Evolutionary conservation across 2,329 filamentous ascomycete genomes (phyloP).

Genomic region (Botrytis pseudocinerea): DNA sequence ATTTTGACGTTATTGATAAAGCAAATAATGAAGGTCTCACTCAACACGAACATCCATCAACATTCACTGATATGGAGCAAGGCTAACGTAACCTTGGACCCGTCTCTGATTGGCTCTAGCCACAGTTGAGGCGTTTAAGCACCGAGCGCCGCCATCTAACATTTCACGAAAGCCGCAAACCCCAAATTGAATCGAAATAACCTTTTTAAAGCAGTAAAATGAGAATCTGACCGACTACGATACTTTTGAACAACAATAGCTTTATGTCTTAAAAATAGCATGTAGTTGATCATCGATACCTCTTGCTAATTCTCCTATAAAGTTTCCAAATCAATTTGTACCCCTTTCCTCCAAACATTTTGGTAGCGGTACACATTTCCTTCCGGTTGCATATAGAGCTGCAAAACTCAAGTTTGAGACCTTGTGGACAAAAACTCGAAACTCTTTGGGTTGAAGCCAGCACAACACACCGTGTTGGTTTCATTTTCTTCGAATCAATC

Average conservation of each 20-base stretch:
- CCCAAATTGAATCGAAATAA: slow-evolving; percentile 17
- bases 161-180: slow-evolving; percentile 7
- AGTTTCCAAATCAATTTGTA: slow-evolving; percentile 4
- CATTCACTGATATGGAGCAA: background rate
- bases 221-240: slow-evolving; percentile 22
- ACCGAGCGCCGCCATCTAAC: slow-evolving; percentile 5
- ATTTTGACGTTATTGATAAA: slow-evolving; percentile 16
- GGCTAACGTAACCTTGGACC: background rate
- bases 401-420: slow-evolving; percentile 17
- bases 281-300: slow-evolving; percentile 5
- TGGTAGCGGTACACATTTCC: slow-evolving; percentile 6
- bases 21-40: slow-evolving; percentile 3
- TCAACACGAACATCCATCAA: background rate
- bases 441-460: slow-evolving; percentile 14
- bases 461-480: slow-evolving; percentile 17
- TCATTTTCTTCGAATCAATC: background rate
- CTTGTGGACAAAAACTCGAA: slow-evolving; percentile 12
- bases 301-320: slow-evolving; percentile 11
- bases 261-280: slow-evolving; percentile 14
- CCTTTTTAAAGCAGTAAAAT: slow-evolving; percentile 21
- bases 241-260: slow-evolving; percentile 16
- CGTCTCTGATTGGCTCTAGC: slow-evolving; percentile 23
- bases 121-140: slow-evolving; percentile 14
- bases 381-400: slow-evolving; percentile 3
- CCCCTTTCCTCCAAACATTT: background rate